Percentiles rank a stretch among this genome's conserved stretches.
Evolutionary conservation across 2,329 filamentous ascomycete species (phyloP).

Genomic region (Madurella fahalii): DNA sequence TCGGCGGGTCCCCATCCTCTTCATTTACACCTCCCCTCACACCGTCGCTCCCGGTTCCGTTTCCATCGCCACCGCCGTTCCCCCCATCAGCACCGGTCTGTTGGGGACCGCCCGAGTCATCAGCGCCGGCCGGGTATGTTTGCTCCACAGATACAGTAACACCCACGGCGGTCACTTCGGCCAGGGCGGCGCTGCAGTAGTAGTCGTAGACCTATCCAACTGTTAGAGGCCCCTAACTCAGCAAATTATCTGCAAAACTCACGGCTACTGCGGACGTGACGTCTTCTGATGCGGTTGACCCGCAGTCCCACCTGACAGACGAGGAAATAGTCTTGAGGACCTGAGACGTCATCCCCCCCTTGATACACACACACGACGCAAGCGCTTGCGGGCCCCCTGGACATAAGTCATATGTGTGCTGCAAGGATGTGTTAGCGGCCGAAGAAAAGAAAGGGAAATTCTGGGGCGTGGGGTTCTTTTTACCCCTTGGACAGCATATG

Average conservation of each 20-base stretch:
- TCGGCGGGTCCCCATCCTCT: background rate
- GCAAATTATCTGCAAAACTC: background rate
- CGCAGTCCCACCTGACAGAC: slow-evolving; percentile 42
- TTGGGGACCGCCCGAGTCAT: slow-evolving; percentile 1
- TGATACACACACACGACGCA: slow-evolving; percentile 51
- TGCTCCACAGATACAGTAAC: slow-evolving; percentile 38
- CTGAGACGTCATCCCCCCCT: slow-evolving; percentile 42
- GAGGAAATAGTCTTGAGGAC: slow-evolving; percentile 44
- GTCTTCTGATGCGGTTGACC: slow-evolving; percentile 40
- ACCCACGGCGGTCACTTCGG: slow-evolving; percentile 37
- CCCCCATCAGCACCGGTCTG: background rate
- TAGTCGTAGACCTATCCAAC: slow-evolving; percentile 36
- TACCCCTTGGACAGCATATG: slow-evolving; percentile 40
- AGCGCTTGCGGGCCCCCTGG: slow-evolving; percentile 45
- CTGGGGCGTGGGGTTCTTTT: slow-evolving; percentile 10
- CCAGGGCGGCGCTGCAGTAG: slow-evolving; percentile 49
- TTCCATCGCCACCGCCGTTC: slow-evolving; percentile 12
- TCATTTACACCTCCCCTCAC: background rate
- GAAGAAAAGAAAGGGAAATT: background rate
- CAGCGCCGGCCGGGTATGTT: slow-evolving; percentile 20
- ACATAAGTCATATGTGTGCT: slow-evolving; percentile 41
- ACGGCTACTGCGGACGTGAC: slow-evolving; percentile 42
- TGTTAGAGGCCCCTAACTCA: background rate
- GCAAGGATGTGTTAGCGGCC: background rate
- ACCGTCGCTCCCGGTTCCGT: slow-evolving; percentile 11